Conservation (phyloP, 208 protist species). For the Trypanosoma grayi region DNA sequence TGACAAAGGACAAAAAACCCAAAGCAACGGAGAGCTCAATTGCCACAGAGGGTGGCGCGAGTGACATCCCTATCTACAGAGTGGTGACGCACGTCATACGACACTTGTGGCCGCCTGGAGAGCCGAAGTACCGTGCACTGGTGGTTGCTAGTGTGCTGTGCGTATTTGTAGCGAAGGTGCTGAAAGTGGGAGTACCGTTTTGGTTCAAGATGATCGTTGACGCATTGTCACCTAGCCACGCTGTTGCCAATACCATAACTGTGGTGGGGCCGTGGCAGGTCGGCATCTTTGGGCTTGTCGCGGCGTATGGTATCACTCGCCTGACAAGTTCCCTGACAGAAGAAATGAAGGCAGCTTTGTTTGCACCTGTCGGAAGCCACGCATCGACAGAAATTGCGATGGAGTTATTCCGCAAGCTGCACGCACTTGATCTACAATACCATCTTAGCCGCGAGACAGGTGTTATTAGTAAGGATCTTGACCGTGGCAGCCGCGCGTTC, state of each 20-base stretch:
- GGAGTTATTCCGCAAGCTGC: constrained; percentile 89
- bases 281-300: constrained; percentile 79
- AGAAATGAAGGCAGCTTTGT: constrained; percentile 89
- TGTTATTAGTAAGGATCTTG: constrained; percentile 88
- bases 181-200: constrained; percentile 89
- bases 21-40: neutral
- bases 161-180: constrained; percentile 75
- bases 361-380: constrained; percentile 85
- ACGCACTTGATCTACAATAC: constrained; percentile 82
- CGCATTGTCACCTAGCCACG: constrained; percentile 49
- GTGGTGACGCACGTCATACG: constrained; percentile 73
- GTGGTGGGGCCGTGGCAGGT: constrained; percentile 57
- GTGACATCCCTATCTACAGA: constrained; percentile 57
- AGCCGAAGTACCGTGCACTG: constrained; percentile 57
- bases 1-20: neutral
- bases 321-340: constrained; percentile 71
- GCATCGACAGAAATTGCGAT: constrained; percentile 82
- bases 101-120: constrained; percentile 79
- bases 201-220: constrained; percentile 91
- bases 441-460: constrained; percentile 91
- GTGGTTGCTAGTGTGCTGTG: constrained; percentile 76
- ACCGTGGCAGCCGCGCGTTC: constrained; percentile 91
- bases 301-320: constrained; percentile 83
- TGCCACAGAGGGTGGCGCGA: neutral
- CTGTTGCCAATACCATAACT: constrained; percentile 26